Evolutionary conservation across 1,284 basidiomycete genomes (phyloP).

Genomic region (Fomes fomentarius): DNA sequence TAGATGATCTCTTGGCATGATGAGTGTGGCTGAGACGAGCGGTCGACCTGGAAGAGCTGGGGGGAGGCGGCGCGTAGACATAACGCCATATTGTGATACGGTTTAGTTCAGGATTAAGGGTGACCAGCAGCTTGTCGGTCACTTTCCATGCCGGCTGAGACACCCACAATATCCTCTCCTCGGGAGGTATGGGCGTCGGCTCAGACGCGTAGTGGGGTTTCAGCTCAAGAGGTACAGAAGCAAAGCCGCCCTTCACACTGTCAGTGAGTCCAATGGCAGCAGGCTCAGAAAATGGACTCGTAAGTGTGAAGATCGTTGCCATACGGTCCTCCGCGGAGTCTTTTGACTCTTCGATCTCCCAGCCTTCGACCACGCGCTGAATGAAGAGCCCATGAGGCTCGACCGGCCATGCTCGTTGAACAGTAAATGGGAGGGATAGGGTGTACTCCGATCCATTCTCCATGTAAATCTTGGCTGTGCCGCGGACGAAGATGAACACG

Average conservation of each 20-base stretch:
- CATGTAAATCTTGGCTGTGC: constrained; percentile 74
- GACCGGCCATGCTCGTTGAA: constrained; percentile 79
- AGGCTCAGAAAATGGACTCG: constrained; percentile 77
- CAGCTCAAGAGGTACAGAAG: constrained; percentile 42
- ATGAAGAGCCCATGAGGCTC: constrained; percentile 76
- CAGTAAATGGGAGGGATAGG: constrained; percentile 82
- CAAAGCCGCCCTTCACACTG: constrained; percentile 54
- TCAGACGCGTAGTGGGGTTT: constrained; percentile 55
- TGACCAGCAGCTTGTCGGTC: constrained; percentile 56
- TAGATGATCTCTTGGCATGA: constrained; percentile 25
- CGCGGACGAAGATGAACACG: constrained; percentile 80
- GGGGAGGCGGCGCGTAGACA: constrained; percentile 54
- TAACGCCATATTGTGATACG: constrained; percentile 74
- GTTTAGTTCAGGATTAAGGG: constrained; percentile 53
- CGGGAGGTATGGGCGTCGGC: constrained; percentile 53
- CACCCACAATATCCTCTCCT: constrained; percentile 66
- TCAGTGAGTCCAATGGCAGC: constrained; percentile 65
- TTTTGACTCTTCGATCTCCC: constrained; percentile 69
- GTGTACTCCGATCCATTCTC: constrained; percentile 77
- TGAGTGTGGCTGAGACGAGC: constrained; percentile 11
- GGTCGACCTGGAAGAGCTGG: constrained; percentile 37
- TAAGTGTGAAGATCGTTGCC: constrained; percentile 79
- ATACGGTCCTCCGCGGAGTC: constrained; percentile 63
- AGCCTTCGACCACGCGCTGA: constrained; percentile 71
- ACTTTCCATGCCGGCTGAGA: constrained; percentile 49